Percentiles rank a stretch among this genome's conserved stretches.
Evolutionary conservation across 2,329 filamentous ascomycete species (phyloP).

Genomic region (Metarhizium guizhouense): DNA sequence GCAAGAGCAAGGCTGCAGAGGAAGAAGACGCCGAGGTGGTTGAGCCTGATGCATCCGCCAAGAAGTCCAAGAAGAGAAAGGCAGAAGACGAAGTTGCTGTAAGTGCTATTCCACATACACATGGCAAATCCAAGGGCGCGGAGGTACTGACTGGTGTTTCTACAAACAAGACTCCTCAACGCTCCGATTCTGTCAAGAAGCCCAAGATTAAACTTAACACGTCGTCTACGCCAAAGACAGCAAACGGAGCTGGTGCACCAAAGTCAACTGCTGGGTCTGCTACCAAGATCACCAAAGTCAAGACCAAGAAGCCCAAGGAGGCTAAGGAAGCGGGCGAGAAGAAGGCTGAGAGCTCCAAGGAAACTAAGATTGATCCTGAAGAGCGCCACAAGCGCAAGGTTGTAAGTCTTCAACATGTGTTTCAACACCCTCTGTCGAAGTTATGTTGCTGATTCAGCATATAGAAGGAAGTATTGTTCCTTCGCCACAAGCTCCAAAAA

Average conservation of each 20-base stretch:
- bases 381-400: conserved; percentile 52
- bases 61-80: conserved; percentile 72
- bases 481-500: conserved; percentile 91
- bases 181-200: conserved; percentile 56
- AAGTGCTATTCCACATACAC: conserved; percentile 9
- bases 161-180: conserved; percentile 41
- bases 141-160: not conserved
- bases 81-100: conserved; percentile 64
- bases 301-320: conserved; percentile 40
- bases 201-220: conserved; percentile 57
- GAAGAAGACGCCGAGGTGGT: conserved; percentile 54
- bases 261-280: conserved; percentile 50
- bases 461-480: conserved; percentile 75
- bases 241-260: conserved; percentile 49
- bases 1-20: conserved; percentile 42
- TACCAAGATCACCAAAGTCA: conserved; percentile 45
- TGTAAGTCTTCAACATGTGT: conserved; percentile 27
- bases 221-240: conserved; percentile 59
- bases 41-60: conserved; percentile 51
- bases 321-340: conserved; percentile 52
- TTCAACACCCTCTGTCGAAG: not conserved
- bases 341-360: conserved; percentile 43
- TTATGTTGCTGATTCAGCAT: not conserved
- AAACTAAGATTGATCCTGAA: conserved; percentile 48
- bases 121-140: not conserved